These are phyloP conservation scores for Kodamaea ohmeri DNA, from an alignment of 1,139 yeast genomes.

Conservation along the genomic window DNA sequence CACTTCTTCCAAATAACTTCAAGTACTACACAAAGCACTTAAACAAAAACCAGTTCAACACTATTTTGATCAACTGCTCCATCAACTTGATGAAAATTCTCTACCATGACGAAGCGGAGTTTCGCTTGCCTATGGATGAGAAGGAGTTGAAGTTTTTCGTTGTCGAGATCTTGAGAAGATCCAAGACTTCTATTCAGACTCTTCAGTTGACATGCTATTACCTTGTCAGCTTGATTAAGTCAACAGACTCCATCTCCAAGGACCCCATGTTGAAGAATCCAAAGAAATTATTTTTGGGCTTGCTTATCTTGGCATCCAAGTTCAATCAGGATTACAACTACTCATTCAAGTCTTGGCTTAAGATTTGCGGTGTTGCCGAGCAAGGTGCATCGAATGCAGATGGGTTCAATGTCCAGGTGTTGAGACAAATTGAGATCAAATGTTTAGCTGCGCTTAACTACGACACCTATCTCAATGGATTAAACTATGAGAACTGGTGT, in stretches of 20 bases:
- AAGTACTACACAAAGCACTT: conserved; percentile 41
- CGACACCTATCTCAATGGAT: conserved; percentile 49
- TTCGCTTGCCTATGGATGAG: conserved; percentile 16
- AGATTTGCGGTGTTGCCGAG: conserved; percentile 59
- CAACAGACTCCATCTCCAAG: conserved; percentile 1
- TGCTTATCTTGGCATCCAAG: conserved; percentile 68
- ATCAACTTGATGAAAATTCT: conserved; percentile 37
- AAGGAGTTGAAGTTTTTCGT: conserved; percentile 45
- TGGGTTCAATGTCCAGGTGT: conserved; percentile 34
- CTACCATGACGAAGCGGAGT: conserved; percentile 21
- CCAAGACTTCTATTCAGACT: conserved; percentile 63
- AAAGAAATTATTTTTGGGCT: conserved; percentile 62
- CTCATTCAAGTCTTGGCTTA: conserved; percentile 71
- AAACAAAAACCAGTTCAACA: conserved; percentile 43
- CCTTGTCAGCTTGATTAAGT: conserved; percentile 43
- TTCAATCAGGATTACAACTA: conserved; percentile 73
- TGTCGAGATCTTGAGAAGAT: conserved; percentile 64
- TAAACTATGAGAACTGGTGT: conserved; percentile 56
- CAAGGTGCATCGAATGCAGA: conserved; percentile 16
- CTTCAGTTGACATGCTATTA: conserved; percentile 68
- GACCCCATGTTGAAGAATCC: conserved; percentile 43
- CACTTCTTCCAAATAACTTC: conserved; percentile 35
- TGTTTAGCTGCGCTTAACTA: conserved; percentile 55
- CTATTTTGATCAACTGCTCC: conserved; percentile 38
- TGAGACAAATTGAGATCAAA: conserved; percentile 53